A percentile compares a stretch with the other conserved stretches of the same genome.
Evolutionary conservation across 352 stramenopile genomes (phyloP).

Genomic region (Sclerospora graminicola): DNA sequence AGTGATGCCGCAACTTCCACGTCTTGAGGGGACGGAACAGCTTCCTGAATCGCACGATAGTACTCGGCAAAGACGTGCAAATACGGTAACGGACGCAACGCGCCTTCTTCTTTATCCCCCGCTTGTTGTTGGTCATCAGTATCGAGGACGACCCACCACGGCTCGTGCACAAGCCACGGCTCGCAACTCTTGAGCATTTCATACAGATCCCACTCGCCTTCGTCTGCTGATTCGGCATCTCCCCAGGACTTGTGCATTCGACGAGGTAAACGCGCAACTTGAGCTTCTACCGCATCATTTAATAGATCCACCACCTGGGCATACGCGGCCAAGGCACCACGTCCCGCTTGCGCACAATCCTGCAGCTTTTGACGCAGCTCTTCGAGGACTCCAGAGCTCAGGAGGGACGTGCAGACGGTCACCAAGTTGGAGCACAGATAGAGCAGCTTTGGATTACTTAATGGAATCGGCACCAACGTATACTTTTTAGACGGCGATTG

Average conservation of each 20-base stretch:
- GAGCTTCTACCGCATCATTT: constrained; percentile 34
- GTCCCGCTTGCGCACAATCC: constrained; percentile 31
- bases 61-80: constrained; percentile 39
- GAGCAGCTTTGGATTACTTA: constrained; percentile 49
- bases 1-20: constrained; percentile 32
- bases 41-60: constrained; percentile 30
- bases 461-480: constrained; percentile 39
- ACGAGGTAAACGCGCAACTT: constrained; percentile 29
- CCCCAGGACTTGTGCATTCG: constrained; percentile 31
- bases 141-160: constrained; percentile 43
- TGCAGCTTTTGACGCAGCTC: constrained; percentile 37
- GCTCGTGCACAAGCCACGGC: constrained; percentile 38
- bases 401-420: constrained; percentile 30
- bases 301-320: constrained; percentile 33
- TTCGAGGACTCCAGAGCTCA: constrained; percentile 28
- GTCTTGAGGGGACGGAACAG: constrained; percentile 30
- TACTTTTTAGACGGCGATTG: constrained; percentile 18
- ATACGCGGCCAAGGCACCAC: constrained; percentile 31
- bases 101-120: constrained; percentile 24
- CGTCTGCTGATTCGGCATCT: constrained; percentile 25
- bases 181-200: constrained; percentile 50
- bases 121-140: constrained; percentile 28
- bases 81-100: constrained; percentile 31
- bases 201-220: constrained; percentile 43
- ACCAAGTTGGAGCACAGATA: constrained; percentile 49